Conservation (phyloP, 1,284 basidiomycete species). For the Cerioporus squamosus region DNA sequence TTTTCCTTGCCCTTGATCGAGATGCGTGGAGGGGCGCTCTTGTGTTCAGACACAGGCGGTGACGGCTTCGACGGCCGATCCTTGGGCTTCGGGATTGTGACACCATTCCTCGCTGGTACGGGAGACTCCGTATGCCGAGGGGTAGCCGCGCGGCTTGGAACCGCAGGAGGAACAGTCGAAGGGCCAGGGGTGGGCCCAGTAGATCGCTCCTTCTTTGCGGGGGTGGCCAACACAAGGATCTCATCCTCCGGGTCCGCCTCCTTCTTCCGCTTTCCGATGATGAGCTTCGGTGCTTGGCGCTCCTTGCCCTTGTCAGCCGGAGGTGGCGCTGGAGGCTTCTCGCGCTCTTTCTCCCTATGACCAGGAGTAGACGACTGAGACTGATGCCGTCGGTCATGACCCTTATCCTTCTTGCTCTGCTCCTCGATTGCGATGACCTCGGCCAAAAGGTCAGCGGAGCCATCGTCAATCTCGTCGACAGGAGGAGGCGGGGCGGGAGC, state of each 20-base stretch:
- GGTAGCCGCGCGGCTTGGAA: constrained; percentile 13
- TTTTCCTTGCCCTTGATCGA: constrained; percentile 67
- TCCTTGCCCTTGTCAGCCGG: constrained; percentile 37
- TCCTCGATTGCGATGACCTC: constrained; percentile 83
- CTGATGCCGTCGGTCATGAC: constrained; percentile 13
- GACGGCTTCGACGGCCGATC: constrained; percentile 43
- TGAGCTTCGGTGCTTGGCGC: constrained; percentile 31
- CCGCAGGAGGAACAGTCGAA: constrained; percentile 17
- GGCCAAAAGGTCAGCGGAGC: constrained; percentile 75
- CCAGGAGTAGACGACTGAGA: constrained; percentile 8
- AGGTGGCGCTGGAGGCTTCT: constrained; percentile 9
- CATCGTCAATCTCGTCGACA: constrained; percentile 59
- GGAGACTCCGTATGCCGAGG: constrained; percentile 17
- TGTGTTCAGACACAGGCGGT: constrained; percentile 32
- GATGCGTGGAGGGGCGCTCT: constrained; percentile 28
- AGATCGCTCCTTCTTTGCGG: constrained; percentile 64
- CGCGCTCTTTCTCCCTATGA: constrained; percentile 24
- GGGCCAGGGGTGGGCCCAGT: constrained; percentile 30
- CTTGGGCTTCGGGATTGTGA: constrained; percentile 23
- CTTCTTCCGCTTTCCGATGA: constrained; percentile 60
- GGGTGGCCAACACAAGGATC: constrained; percentile 59
- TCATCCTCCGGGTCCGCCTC: constrained; percentile 50
- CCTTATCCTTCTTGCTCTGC: constrained; percentile 49
- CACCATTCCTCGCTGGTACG: constrained; percentile 19
- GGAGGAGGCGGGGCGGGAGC: constrained; percentile 32